Evolutionary conservation across 176 grass and related monocot genomes (phyloP).

Genomic region (Paspalum notatum): DNA sequence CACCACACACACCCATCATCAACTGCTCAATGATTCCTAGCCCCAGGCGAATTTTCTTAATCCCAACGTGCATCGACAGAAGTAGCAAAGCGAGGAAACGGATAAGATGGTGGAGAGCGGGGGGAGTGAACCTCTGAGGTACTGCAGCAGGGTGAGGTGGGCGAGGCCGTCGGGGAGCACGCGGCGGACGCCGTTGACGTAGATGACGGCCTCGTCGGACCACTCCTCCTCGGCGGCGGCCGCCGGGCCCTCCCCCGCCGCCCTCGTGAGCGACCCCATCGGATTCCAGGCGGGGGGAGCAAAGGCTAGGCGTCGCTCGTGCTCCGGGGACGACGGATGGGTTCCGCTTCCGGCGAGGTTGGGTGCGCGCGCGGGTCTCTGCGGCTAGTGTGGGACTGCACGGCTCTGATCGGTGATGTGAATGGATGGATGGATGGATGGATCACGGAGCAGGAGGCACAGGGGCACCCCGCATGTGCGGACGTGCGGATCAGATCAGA

Average conservation of each 20-base stretch:
- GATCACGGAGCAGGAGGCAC: neutral
- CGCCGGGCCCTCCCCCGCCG: conserved; percentile 43
- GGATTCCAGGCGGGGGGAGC: neutral
- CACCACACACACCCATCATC: too few relatives aligned
- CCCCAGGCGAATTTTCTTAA: neutral
- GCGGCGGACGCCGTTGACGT: conserved; percentile 89
- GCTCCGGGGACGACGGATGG: neutral
- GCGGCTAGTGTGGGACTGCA: neutral
- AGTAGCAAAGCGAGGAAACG: neutral
- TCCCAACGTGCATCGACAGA: neutral
- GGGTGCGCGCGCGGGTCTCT: neutral
- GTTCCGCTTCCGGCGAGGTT: neutral
- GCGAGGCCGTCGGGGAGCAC: conserved; percentile 86
- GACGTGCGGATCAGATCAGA: neutral
- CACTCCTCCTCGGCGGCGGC: conserved; percentile 48
- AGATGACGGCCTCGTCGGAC: conserved; percentile 81
- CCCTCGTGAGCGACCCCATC: conserved; percentile 78
- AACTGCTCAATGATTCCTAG: neutral
- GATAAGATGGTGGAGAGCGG: neutral
- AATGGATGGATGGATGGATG: neutral
- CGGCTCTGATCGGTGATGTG: conserved; percentile 14
- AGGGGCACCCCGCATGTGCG: neutral
- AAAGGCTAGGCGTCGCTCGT: neutral
- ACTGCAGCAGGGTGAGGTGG: conserved; percentile 91
- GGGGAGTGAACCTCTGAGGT: conserved; percentile 74